These are phyloP conservation scores for Mortierella sp. DNA, from an alignment of 371 early-diverging fungal species.

Conservation along the genomic window DNA sequence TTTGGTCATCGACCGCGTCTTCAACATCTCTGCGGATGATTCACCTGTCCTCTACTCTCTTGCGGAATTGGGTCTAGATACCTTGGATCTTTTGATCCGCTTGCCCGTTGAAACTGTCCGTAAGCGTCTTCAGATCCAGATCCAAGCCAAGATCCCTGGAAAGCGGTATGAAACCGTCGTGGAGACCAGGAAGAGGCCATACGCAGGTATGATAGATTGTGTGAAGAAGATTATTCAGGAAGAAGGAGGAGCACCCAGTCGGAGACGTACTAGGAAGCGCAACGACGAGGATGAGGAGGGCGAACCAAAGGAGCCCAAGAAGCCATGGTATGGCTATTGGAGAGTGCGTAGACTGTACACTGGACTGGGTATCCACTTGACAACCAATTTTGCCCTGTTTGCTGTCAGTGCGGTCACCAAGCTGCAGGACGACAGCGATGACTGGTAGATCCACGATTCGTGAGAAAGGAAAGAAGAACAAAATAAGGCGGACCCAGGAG, in stretches of 20 bases:
- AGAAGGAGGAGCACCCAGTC: slow-evolving; percentile 69
- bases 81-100: slow-evolving; percentile 75
- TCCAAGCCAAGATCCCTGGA: slow-evolving; percentile 61
- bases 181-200: slow-evolving; percentile 79
- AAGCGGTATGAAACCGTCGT: slow-evolving; percentile 81
- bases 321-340: slow-evolving; percentile 64
- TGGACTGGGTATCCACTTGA: slow-evolving; percentile 78
- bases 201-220: slow-evolving; percentile 86
- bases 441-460: slow-evolving; percentile 18
- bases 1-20: slow-evolving; percentile 73
- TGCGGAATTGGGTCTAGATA: slow-evolving; percentile 70
- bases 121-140: slow-evolving; percentile 84
- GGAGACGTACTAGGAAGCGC: slow-evolving; percentile 21
- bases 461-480: background rate
- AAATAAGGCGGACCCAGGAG: background rate
- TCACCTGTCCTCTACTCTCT: slow-evolving; percentile 73
- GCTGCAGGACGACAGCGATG: slow-evolving; percentile 60
- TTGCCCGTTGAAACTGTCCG: slow-evolving; percentile 91
- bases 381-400: slow-evolving; percentile 70
- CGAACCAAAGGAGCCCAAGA: slow-evolving; percentile 15
- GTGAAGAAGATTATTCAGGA: slow-evolving; percentile 83
- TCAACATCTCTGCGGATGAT: slow-evolving; percentile 70
- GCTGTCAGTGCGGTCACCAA: slow-evolving; percentile 65
- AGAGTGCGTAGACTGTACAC: slow-evolving; percentile 80
- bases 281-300: slow-evolving; percentile 9